Base-by-base conservation (phyloP, 164 flowering plant genomes). In the Vitis rupestris region DNA sequence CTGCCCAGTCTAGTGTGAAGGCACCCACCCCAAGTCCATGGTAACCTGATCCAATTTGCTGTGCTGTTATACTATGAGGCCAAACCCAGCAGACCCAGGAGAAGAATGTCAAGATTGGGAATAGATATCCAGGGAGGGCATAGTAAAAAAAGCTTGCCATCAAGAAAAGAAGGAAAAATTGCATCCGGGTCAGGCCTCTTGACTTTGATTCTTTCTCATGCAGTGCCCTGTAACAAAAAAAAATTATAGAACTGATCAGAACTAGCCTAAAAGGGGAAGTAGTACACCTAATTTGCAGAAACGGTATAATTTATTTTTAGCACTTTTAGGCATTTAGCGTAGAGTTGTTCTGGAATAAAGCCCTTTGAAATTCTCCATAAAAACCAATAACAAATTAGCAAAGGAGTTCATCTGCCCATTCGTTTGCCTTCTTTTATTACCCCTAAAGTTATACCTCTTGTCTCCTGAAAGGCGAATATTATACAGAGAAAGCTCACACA, bases 61-160 rank as follows among this genome's bases (percentile, higher is more conserved):
- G 98, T 16, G 97, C 97, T 1, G 97, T 92, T 71, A 94, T 86
- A 76, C 84, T 92, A 16, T 74, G 80, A 0, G 98, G 98, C 88
- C 88, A 89, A 17, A 68, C 88, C 97, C 97, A 94, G 65, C 98
- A 94, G 6, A 94, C 90, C 97, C 97, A 92, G 30, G 98, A 94
- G 82, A 92, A 92, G 82, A 90, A 94, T 52, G 98, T 89, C 73
- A 94, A 72, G 44, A 94, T 86, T 31, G 90, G 85, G 76, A 94
- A 84, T 2, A 94, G 84, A 73, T 94, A 94, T n/a, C 98, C 98
- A 0, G 98, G 98, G 44, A 94, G 71, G 10, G 89, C 68, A 66
- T 94, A 94, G 68, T 94, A 94, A 4, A 76, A 75, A 66, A 94
- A 92, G 80, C 98, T 94, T 49, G 86, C 91, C 15, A 50, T 83